Evolutionary conservation across 225 moss, liverwort and hornwort genomes (phyloP).

Genomic region (Physcomitrellopsis africana): DNA sequence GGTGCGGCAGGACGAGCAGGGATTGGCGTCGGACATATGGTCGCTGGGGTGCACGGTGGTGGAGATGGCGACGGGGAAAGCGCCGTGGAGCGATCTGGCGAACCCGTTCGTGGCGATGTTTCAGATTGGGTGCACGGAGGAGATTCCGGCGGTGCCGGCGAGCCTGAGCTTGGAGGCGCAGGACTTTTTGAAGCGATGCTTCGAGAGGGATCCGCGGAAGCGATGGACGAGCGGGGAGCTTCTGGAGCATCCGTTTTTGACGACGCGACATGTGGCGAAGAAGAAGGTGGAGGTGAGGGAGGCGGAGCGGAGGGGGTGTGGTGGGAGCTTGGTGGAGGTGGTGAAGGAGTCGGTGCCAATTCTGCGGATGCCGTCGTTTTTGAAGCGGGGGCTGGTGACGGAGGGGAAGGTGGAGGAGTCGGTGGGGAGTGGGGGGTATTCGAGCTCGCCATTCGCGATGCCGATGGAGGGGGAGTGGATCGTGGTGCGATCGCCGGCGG

Average conservation of each 20-base stretch:
- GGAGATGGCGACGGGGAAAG: conserved; percentile 73
- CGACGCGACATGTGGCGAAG: conserved; percentile 26
- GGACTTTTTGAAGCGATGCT: conserved; percentile 69
- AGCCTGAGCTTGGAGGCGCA: conserved; percentile 54
- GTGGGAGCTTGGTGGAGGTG: conserved; percentile 38
- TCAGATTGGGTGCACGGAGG: conserved; percentile 66
- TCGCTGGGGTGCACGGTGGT: conserved; percentile 72
- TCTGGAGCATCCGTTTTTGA: conserved; percentile 69
- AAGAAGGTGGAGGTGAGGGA: background rate
- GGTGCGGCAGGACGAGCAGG: conserved; percentile 54
- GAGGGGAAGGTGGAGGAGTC: conserved; percentile 18
- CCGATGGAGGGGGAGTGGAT: conserved; percentile 38
- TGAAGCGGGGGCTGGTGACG: conserved; percentile 38
- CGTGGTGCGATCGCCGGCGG: conserved; percentile 59
- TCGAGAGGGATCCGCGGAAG: conserved; percentile 66
- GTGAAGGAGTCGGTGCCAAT: conserved; percentile 47
- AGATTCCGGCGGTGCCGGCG: conserved; percentile 55
- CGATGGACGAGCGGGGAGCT: conserved; percentile 68
- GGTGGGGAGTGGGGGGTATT: conserved; percentile 42
- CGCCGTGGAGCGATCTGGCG: conserved; percentile 62
- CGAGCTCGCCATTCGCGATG: conserved; percentile 20
- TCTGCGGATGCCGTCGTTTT: conserved; percentile 49
- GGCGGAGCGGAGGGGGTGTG: conserved; percentile 12
- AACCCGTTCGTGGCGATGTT: conserved; percentile 62
- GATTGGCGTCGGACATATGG: conserved; percentile 70